Evolutionary conservation across 192 early-diverging fungal genomes (phyloP), one percentile per base, ranked within the genome.

Genomic region (Chytriomyces sp.): DNA sequence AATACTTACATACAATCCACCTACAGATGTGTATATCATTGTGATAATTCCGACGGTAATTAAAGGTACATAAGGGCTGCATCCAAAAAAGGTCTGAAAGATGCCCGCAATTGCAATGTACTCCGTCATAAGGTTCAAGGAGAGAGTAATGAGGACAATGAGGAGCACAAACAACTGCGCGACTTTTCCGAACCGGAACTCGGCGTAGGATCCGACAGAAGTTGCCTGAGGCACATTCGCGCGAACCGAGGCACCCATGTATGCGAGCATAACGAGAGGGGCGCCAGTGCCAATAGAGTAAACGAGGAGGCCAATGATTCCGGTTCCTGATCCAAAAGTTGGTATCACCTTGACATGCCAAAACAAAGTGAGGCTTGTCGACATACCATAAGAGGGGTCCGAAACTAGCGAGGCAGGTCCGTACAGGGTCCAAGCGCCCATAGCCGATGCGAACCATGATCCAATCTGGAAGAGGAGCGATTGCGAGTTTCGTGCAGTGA

Each of bases 1-100:
- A 59, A 85, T 74, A 1, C 75, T 78, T 28, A 81, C 72, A 33
- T 81, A 82, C n/a, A 85, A 76, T 39, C 84, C 84, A 25, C 84
- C 84, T 25, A 69, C 55, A 7, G 76, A 63, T 2, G 81, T 83
- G 69, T 85, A 85, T 12, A 76, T 49, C 75, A 78, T 75, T 12
- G 84, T 83, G 28, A 85, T 71, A 31, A 79, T 44, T 2, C 73
- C 81, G 26, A 82, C 81, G 30, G 75, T 49, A 59, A 85, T 19
- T 32, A 85, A 75, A 33, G 78, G 77, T 22, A 76, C 67, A 41
- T 76, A 73, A 28, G 57, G 71, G 14, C 56, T 40, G 26, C 59
- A 59, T 37, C 73, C 75, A 56, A 85, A 64, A 33, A 83, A 65
- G 17, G n/a, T 49, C 5, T 19, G 17, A 52, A 79, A 83, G 31